Evolutionary conservation across 163 green algal species (phyloP), one percentile per base, ranked within the genome.

Genomic region (Chlorella variabilis): DNA sequence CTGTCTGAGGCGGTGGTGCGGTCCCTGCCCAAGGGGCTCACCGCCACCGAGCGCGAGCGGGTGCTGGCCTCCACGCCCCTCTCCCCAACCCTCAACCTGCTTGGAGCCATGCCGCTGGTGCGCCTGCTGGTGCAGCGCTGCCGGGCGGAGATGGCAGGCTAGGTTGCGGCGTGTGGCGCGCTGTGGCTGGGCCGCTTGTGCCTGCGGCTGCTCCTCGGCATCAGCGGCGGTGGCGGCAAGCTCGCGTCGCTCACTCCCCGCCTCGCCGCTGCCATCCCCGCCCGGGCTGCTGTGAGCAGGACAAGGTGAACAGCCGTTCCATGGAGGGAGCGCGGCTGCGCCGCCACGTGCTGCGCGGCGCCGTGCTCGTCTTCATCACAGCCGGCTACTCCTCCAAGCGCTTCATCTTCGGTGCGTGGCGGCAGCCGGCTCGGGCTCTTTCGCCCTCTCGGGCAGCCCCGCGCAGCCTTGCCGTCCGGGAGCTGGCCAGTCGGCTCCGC

Each of bases 321-420:
- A 23, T 51, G 54, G 63, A 96, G 89, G 90, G 93, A 65, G 88
- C 89, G 49, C 84, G 94, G 33, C 83, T 77, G 48, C 83, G 75
- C 33, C 88, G 93, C 29, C 82, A 93, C 76, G 91, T 97, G 81
- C 90, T 98, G 58, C 87, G 89, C 51, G 95, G 94, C 66, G 89
- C 90, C 0, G 93, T 98, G 3, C 86, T 98, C 17, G 93, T 97
- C 31, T 97, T 98, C 70, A 89, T 98, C 38, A 97, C 94, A 3
- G 94, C 94, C 39, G 75, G 75, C 59, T 81, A 81, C 41, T 73
- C 58, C 20, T 87, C 88, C 63, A 93, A 93, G 80, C 84, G 89
- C 42, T 93, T 93, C 84, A 89, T 93, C 36, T 93, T 92, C 71
- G 90, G 54, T 63, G 54, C 54, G 54, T 29, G 18, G 11, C 11